Base-by-base conservation (phyloP, 2,329 filamentous ascomycete genomes). In the Atkinsonella texensis region DNA sequence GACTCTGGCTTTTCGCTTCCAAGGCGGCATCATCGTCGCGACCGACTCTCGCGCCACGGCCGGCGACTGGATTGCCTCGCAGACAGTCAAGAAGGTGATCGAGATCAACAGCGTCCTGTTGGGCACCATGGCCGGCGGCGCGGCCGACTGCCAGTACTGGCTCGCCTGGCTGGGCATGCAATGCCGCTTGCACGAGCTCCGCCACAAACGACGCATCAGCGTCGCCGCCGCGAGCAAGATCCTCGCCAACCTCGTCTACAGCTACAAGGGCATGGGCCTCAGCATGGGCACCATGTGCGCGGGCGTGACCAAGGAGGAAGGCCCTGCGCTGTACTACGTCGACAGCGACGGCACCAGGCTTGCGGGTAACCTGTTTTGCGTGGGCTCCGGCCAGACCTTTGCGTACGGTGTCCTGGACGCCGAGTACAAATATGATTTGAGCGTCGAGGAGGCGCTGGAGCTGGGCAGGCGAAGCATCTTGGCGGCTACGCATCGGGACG, bases 211-310 rank as follows among this genome's bases (percentile, higher is more conserved):
- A 70, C 89, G 93, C 68, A 98, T 98, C 75, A 93, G 89, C 55
- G 93, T 98, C 58, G 91, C 93, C 45, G 93, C 93, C 46, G 93
- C 93, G 50, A 94, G 87, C 67, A 98, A 98, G 80, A 96, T 98
- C 69, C 87, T 98, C 61, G 89, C 93, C 66, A 98, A 98, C 76
- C 77, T 98, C 60, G 90, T 96, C 64, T 98, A 97, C 79, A 84
- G 84, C 62, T 98, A 98, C 83, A 98, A 98, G 76, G 90, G 90
- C 65, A 95, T 95, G 88, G 93, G 93, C 39, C 75, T 98, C 63
- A 95, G 88, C 68, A 98, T 98, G 93, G 93, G 93, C 61, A 98
- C 93, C 65, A 98, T 98, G 93, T 95, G 93, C 71, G 91, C 93
- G 38, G 93, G 93, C 64, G 93, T 98, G 59, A 93, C 93, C 57